phyloP scores from a whole-genome alignment of 2,329 filamentous ascomycete species.

The Phialophora macrospora region DNA sequence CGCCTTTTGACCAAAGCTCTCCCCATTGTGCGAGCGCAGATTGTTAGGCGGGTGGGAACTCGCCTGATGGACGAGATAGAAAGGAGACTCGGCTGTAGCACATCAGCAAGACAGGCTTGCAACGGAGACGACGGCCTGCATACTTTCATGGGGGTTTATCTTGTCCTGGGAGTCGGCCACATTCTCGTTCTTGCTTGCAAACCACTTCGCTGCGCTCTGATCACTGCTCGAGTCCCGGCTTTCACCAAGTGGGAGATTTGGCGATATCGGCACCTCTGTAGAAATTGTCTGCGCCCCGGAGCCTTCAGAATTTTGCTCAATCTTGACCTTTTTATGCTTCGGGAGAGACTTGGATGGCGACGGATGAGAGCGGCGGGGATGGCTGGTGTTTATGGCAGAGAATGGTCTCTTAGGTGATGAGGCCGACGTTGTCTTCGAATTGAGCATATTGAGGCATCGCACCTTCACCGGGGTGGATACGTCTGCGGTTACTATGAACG shows the following conservation, averaged over 20 bases:
- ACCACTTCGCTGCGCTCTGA: conserved; percentile 38
- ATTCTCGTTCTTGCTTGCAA: conserved; percentile 35
- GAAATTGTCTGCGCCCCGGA: conserved; percentile 6
- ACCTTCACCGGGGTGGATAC: conserved; percentile 6
- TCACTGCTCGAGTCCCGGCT: conserved; percentile 35
- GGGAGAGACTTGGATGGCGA: conserved; percentile 32
- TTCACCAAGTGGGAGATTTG: conserved; percentile 15
- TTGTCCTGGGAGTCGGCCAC: conserved; percentile 22
- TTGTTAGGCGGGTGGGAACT: conserved; percentile 29
- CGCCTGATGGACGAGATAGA: conserved; percentile 41
- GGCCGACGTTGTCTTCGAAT: conserved; percentile 14
- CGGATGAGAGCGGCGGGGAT: conserved; percentile 26
- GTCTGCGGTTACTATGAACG: background rate
- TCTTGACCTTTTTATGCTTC: conserved; percentile 31
- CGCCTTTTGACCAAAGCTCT: conserved; percentile 38
- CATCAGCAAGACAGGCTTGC: conserved; percentile 14
- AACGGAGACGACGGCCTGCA: background rate
- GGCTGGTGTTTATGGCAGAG: conserved; percentile 17
- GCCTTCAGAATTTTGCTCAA: conserved; percentile 17
- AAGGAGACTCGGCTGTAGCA: conserved; percentile 46
- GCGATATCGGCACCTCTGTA: background rate
- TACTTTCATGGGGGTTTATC: conserved; percentile 20
- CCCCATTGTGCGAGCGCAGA: conserved; percentile 34
- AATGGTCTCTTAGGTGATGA: conserved; percentile 31
- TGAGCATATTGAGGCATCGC: conserved; percentile 34